A percentile compares a stretch with the other conserved stretches of the same genome.
phyloP scores from a whole-genome alignment of 2,329 filamentous ascomycete species.

The Arthrocladium fulminans region DNA sequence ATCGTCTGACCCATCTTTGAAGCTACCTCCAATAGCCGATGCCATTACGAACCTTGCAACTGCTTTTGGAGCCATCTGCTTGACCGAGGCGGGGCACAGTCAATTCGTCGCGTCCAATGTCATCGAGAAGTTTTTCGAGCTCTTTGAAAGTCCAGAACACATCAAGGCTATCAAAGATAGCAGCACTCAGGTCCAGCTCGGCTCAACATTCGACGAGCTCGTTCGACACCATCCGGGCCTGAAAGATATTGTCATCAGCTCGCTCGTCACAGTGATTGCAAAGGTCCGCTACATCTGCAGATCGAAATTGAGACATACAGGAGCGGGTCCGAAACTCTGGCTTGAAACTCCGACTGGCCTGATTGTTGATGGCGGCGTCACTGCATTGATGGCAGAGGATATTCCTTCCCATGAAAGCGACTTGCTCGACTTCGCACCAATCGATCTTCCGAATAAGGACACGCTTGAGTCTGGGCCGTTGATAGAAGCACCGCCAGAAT shows the following conservation, averaged over 20 bases:
- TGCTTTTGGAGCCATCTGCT: slow-evolving; percentile 84
- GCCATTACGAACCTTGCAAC: slow-evolving; percentile 79
- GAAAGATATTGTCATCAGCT: slow-evolving; percentile 68
- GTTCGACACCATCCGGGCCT: slow-evolving; percentile 84
- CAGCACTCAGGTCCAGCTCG: slow-evolving; percentile 64
- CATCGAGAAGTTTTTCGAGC: slow-evolving; percentile 80
- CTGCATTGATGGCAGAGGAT: slow-evolving; percentile 18
- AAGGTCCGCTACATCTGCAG: slow-evolving; percentile 68
- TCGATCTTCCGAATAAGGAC: slow-evolving; percentile 30
- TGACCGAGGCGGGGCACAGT: slow-evolving; percentile 80
- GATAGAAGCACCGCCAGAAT: slow-evolving; percentile 12
- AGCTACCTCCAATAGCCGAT: slow-evolving; percentile 79
- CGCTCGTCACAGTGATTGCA: slow-evolving; percentile 81
- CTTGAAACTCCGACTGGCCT: slow-evolving; percentile 50
- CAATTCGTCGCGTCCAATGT: slow-evolving; percentile 77
- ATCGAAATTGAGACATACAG: slow-evolving; percentile 57
- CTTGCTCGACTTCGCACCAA: slow-evolving; percentile 10
- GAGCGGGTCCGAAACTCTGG: slow-evolving; percentile 73
- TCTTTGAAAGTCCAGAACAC: slow-evolving; percentile 90
- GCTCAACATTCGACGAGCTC: slow-evolving; percentile 84
- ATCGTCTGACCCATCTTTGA: slow-evolving; percentile 44
- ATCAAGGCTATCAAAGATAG: slow-evolving; percentile 76
- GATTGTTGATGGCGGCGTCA: slow-evolving; percentile 45
- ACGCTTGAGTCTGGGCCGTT: slow-evolving; percentile 23
- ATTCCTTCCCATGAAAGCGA: slow-evolving; percentile 9